phyloP scores from a whole-genome alignment of 257 asterid genomes.

The Plantago ovata region DNA sequence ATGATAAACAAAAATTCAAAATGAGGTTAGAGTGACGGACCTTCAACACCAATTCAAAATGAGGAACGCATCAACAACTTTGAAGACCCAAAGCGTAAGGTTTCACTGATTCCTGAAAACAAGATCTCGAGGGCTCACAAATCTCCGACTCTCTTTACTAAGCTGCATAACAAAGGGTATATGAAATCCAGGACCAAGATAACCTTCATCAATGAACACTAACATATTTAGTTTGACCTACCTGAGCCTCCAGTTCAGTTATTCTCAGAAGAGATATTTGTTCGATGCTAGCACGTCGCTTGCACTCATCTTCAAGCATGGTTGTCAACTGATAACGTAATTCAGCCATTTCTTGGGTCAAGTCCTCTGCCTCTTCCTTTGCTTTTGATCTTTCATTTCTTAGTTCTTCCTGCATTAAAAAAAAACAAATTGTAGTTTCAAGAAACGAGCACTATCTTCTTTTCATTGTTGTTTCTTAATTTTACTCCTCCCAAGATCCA shows the following conservation, averaged over 20 bases:
- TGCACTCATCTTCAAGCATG: conserved; percentile 80
- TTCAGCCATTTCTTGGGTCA: conserved; percentile 98
- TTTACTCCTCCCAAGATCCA: no score
- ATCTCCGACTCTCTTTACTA: conserved; percentile 48
- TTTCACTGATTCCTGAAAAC: conserved; percentile 27
- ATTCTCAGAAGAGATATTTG: conserved; percentile 77
- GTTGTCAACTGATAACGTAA: conserved; percentile 73
- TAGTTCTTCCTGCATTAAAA: conserved; percentile 56
- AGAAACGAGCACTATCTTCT: not conserved
- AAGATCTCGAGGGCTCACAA: conserved; percentile 33
- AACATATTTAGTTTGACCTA: conserved; percentile 15
- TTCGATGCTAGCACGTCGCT: conserved; percentile 80
- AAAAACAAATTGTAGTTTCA: not conserved
- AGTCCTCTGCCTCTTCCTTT: conserved; percentile 92
- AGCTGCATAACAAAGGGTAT: conserved; percentile 38
- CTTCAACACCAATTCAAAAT: conserved; percentile 20
- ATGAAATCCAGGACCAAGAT: conserved; percentile 14
- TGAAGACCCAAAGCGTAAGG: conserved; percentile 16
- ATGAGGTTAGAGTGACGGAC: conserved; percentile 7
- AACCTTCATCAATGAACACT: conserved; percentile 6
- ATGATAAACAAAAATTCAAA: not conserved
- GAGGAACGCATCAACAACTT: conserved; percentile 16
- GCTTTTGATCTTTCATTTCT: conserved; percentile 62
- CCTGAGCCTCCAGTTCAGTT: conserved; percentile 89
- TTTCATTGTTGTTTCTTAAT: no score